These are phyloP conservation scores for Cymodocea nodosa DNA, from an alignment of 116 monocot species.

Conservation along the genomic window DNA sequence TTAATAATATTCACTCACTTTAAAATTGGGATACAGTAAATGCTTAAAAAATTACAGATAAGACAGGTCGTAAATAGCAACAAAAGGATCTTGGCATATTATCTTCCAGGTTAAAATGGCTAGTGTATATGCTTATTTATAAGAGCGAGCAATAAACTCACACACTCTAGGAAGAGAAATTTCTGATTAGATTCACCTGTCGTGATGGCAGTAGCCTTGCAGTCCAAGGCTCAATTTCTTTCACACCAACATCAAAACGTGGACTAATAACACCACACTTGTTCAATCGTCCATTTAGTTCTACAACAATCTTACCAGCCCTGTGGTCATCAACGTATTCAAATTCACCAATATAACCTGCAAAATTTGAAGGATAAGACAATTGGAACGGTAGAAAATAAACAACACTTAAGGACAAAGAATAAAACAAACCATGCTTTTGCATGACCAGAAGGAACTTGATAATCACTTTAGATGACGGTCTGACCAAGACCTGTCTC, in stretches of 20 bases:
- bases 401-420: neutral
- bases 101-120: too few relatives aligned
- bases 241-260: slow-evolving; percentile 21
- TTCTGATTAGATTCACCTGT: slow-evolving; percentile 10
- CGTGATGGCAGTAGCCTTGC: slow-evolving; percentile 29
- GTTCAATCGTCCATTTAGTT: slow-evolving; percentile 17
- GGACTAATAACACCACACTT: slow-evolving; percentile 24
- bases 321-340: slow-evolving; percentile 21
- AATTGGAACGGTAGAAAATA: too few relatives aligned
- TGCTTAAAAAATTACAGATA: too few relatives aligned
- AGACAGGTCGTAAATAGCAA: too few relatives aligned
- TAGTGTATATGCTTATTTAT: too few relatives aligned
- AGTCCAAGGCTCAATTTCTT: slow-evolving; percentile 36
- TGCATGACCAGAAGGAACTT: slow-evolving; percentile 26
- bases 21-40: too few relatives aligned
- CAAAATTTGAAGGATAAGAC: neutral
- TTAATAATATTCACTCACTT: too few relatives aligned
- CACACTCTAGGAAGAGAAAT: too few relatives aligned
- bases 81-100: too few relatives aligned
- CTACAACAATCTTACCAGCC: slow-evolving; percentile 16
- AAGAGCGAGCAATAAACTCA: too few relatives aligned
- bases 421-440: slow-evolving; percentile 10
- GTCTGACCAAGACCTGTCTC: slow-evolving; percentile 15
- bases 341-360: slow-evolving; percentile 23
- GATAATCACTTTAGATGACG: slow-evolving; percentile 22